These are phyloP conservation scores for Phialocephala subalpina DNA, from an alignment of 2,329 filamentous ascomycete species.

Conservation along the genomic window DNA sequence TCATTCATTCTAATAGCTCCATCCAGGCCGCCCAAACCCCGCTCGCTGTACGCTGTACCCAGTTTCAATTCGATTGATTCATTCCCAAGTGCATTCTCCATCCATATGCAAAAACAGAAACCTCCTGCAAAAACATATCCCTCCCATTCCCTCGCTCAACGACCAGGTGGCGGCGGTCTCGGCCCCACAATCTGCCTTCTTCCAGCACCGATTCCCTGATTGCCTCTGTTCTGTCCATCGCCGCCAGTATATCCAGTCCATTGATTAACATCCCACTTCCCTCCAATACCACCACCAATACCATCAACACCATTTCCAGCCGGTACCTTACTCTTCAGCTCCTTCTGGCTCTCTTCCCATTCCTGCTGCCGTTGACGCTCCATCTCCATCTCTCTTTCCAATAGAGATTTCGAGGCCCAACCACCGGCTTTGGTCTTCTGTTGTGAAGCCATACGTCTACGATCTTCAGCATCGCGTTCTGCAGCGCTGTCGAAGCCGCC, in stretches of 20 bases:
- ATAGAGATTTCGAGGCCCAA: constrained; percentile 61
- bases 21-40: not conserved
- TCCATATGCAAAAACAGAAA: not conserved
- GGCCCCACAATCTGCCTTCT: constrained; percentile 83
- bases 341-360: constrained; percentile 78
- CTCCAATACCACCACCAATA: constrained; percentile 70
- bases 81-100: not conserved
- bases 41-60: not conserved
- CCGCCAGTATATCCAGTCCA: constrained; percentile 77
- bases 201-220: constrained; percentile 71
- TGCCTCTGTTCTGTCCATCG: constrained; percentile 75
- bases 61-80: not conserved
- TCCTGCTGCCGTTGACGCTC: constrained; percentile 65
- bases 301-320: constrained; percentile 63
- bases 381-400: constrained; percentile 68
- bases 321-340: constrained; percentile 57
- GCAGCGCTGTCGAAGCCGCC: constrained; percentile 50
- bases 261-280: constrained; percentile 68
- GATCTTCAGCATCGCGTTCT: constrained; percentile 59
- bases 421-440: constrained; percentile 59
- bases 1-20: constrained; percentile 4
- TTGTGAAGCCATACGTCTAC: constrained; percentile 55
- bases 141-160: constrained; percentile 12
- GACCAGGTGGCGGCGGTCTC: constrained; percentile 62
- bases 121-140: not conserved